phyloP scores from a whole-genome alignment of 345 rosid genomes.

The Salix suchowensis region DNA sequence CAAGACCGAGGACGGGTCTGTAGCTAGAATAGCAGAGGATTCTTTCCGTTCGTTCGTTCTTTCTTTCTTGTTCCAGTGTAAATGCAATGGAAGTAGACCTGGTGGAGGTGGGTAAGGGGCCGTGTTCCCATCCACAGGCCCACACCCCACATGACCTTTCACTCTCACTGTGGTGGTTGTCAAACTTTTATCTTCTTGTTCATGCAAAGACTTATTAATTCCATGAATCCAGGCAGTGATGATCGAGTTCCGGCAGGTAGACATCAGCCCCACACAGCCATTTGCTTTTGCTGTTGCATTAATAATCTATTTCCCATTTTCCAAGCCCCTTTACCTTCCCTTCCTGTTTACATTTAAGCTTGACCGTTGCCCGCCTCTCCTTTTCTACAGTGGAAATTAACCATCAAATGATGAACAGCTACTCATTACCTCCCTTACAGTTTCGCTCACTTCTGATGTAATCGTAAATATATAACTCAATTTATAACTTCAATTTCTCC shows the following conservation, averaged over 20 bases:
- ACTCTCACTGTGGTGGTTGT: conserved; percentile 23
- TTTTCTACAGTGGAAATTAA: background rate
- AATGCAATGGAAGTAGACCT: background rate
- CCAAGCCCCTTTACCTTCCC: conserved; percentile 8
- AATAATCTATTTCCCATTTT: conserved; percentile 13
- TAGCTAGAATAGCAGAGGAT: background rate
- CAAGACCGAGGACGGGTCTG: background rate
- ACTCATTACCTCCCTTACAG: background rate
- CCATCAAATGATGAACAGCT: background rate
- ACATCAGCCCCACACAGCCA: background rate
- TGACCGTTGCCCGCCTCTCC: conserved; percentile 3
- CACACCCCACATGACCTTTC: conserved; percentile 42
- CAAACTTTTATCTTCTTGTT: background rate
- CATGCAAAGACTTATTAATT: background rate
- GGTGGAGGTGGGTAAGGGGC: conserved; percentile 1
- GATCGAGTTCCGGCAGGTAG: background rate
- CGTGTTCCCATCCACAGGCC: conserved; percentile 16
- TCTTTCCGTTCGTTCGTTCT: background rate
- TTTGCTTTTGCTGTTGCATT: conserved; percentile 23
- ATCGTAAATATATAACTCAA: no score
- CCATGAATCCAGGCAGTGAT: background rate
- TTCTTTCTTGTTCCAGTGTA: background rate
- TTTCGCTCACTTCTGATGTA: background rate
- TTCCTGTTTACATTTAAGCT: conserved; percentile 12
- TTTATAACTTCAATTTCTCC: no score